These are phyloP conservation scores for Halophytophthora polymorphica DNA, from an alignment of 352 stramenopile genomes.

Conservation along the genomic window DNA sequence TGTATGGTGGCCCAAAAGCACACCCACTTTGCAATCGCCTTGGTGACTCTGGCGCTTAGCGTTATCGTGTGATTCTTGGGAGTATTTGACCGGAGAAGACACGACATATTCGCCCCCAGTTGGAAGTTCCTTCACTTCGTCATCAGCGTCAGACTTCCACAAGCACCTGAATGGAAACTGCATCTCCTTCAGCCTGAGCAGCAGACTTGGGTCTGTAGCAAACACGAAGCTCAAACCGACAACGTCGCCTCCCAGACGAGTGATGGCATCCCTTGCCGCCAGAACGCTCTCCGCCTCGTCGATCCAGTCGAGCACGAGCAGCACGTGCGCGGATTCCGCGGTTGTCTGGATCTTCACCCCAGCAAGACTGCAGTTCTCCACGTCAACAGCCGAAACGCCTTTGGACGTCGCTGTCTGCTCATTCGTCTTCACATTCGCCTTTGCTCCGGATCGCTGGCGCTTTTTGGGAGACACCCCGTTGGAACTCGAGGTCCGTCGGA, in stretches of 20 bases:
- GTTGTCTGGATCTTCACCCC: conserved; percentile 32
- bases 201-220: conserved; percentile 30
- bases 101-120: background rate
- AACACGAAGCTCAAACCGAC: conserved; percentile 49
- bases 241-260: conserved; percentile 37
- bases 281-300: conserved; percentile 39
- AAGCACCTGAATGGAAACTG: conserved; percentile 45
- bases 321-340: conserved; percentile 10
- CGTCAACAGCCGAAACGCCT: conserved; percentile 23
- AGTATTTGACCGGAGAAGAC: conserved; percentile 2
- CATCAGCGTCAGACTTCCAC: conserved; percentile 40
- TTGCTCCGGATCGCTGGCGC: conserved; percentile 5
- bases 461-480: conserved; percentile 8
- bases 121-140: conserved; percentile 18
- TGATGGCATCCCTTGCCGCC: conserved; percentile 39
- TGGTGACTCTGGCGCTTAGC: too few relatives aligned
- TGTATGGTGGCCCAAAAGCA: conserved; percentile 34
- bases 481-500: conserved; percentile 9
- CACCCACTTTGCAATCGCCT: conserved; percentile 16
- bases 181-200: conserved; percentile 31
- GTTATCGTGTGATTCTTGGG: conserved; percentile 9
- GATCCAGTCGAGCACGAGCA: conserved; percentile 60
- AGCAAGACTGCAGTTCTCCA: conserved; percentile 13
- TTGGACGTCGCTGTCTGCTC: conserved; percentile 17
- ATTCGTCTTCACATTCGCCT: conserved; percentile 4